These are phyloP conservation scores for Euphorbia tirucalli DNA, from an alignment of 345 rosid species.

Conservation along the genomic window DNA sequence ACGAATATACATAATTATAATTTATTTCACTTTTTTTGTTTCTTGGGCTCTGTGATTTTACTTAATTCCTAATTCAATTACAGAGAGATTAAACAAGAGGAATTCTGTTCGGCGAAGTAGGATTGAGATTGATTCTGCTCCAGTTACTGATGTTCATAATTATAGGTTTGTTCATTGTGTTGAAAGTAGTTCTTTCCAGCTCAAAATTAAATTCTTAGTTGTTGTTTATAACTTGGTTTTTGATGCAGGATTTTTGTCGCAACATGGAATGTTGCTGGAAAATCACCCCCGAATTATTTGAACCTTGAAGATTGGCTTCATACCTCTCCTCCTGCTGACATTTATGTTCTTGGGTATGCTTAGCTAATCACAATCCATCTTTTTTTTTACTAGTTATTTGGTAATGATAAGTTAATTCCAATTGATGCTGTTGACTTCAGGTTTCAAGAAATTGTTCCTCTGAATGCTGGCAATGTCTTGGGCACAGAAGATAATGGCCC, in stretches of 20 bases:
- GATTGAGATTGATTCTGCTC: conserved; percentile 57
- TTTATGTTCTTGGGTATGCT: conserved; percentile 90
- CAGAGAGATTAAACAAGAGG: conserved; percentile 57
- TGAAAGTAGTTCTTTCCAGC: conserved; percentile 10
- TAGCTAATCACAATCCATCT: not conserved
- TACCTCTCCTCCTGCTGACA: conserved; percentile 87
- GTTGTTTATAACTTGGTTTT: conserved; percentile 8
- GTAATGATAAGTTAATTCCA: conserved; percentile 1
- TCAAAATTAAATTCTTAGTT: not conserved
- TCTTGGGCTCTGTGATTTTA: conserved; percentile 4
- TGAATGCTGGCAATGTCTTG: conserved; percentile 96
- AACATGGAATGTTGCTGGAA: conserved; percentile 99
- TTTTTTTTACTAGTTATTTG: not conserved
- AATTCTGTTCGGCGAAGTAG: conserved; percentile 49
- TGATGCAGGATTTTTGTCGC: conserved; percentile 74
- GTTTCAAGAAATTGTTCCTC: conserved; percentile 95
- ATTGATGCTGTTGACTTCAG: conserved; percentile 38
- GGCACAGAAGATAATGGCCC: conserved; percentile 97
- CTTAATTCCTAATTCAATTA: conserved; percentile 17
- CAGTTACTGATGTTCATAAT: conserved; percentile 56
- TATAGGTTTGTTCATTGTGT: conserved; percentile 45
- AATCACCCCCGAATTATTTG: conserved; percentile 79
- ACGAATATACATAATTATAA: conserved; percentile 8
- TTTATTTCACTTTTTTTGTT: conserved; percentile 5
- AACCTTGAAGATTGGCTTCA: conserved; percentile 97